Evolutionary conservation across 345 rosid genomes (phyloP).

Genomic region (Barbarea vulgaris): DNA sequence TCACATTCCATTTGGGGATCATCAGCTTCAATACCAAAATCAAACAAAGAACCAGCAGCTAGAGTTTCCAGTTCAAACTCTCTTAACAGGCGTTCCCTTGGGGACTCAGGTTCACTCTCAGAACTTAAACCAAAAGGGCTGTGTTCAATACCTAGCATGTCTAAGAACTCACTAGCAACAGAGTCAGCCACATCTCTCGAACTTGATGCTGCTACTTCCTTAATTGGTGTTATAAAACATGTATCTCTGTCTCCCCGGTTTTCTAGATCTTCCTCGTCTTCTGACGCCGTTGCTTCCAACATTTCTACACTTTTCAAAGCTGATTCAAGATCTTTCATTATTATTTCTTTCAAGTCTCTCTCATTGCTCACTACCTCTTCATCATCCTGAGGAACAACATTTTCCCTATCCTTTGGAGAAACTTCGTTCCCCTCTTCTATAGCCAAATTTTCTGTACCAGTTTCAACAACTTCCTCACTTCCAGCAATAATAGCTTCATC

Average conservation of each 20-base stretch:
- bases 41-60: constrained; percentile 67
- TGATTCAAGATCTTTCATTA: constrained; percentile 79
- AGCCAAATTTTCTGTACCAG: constrained; percentile 31
- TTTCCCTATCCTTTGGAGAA: constrained; percentile 38
- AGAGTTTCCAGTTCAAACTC: constrained; percentile 83
- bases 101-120: constrained; percentile 92
- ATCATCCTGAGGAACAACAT: constrained; percentile 25
- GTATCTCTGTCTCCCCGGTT: constrained; percentile 39
- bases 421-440: constrained; percentile 45
- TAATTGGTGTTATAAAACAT: constrained; percentile 38
- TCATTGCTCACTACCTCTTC: constrained; percentile 42
- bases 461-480: constrained; percentile 44
- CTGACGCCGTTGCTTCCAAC: constrained; percentile 56
- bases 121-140: constrained; percentile 71
- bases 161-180: constrained; percentile 79
- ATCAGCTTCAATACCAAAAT: constrained; percentile 44
- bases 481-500: constrained; percentile 33
- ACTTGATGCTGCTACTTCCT: constrained; percentile 50
- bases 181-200: constrained; percentile 61
- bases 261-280: constrained; percentile 60
- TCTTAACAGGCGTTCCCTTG: constrained; percentile 84
- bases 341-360: constrained; percentile 58
- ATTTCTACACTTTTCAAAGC: constrained; percentile 62
- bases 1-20: constrained; percentile 50
- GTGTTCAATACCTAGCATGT: constrained; percentile 78